Base-by-base conservation (phyloP, 139 green algal species). In the Deuterostichococcus epilithicus region DNA sequence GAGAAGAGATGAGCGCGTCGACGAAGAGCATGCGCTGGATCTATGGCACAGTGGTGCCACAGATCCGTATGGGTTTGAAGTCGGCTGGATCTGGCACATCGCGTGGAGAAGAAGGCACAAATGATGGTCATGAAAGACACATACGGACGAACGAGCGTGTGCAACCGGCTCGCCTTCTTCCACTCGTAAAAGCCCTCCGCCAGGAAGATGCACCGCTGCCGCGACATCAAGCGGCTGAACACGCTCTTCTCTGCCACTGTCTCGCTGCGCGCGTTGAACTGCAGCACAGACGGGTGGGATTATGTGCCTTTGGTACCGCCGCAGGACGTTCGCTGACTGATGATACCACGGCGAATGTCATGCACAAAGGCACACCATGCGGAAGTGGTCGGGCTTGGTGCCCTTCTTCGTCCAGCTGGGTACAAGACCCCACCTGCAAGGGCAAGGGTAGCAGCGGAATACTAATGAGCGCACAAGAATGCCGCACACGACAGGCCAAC, bases 111-210 rank as follows among this genome's bases (percentile, higher is more conserved):
- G n/a, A n/a, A n/a, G n/a, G n/a, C n/a, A n/a, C n/a, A n/a, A n/a
- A n/a, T n/a, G n/a, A 69, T 35, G 26, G 23, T 8, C 33, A 30
- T 23, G 23, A n/a, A 13, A 69, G 26, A 69, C 18, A 69, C 22
- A 26, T 35, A 30, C 20, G 20, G 63, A 36, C n/a, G 63, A 13
- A 6, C 63, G 23, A 75, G 28, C 5, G 23, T 70, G 45, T 58
- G 34, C 4, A 58, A 52, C 3, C 37, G 44, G 22, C 74, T 73
- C 45, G 84, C 89, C 67, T 88, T 76, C n/a, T 82, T 80, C 92
- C 92, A 97, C 78, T 97, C 92, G 77, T 94, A 97, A 63, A 97
- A 97, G 18, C 90, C 91, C 35, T 94, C 76, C 1, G 89, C 30
- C 28, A 94, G 76, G 33, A 94, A 86, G 32, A 94, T 77, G 72